phyloP scores from a whole-genome alignment of 208 protist species.

The Trypanosoma mega region DNA sequence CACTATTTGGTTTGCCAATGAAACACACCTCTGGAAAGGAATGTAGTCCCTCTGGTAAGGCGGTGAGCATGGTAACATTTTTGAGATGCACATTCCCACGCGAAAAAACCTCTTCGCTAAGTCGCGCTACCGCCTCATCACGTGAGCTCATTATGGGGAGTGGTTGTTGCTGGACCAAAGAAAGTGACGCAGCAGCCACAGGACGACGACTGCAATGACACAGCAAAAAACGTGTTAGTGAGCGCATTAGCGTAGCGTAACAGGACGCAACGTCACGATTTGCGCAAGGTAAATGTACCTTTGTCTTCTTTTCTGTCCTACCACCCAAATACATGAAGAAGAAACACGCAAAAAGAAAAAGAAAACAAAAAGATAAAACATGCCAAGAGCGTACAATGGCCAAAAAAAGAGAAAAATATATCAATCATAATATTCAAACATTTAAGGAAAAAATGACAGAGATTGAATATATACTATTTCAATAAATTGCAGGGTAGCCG shows the following conservation, averaged over 20 bases:
- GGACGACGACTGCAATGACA: too few relatives aligned
- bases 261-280: neutral
- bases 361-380: slow-evolving; percentile 3
- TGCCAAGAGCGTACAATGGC: neutral
- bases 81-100: slow-evolving; percentile 82
- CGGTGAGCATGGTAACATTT: slow-evolving; percentile 69
- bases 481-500: too few relatives aligned
- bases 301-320: neutral
- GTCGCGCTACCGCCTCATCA: slow-evolving; percentile 33
- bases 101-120: slow-evolving; percentile 83
- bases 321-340: neutral
- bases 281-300: slow-evolving; percentile 12
- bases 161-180: too few relatives aligned
- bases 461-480: too few relatives aligned
- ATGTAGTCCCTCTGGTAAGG: slow-evolving; percentile 83
- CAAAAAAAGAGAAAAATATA: slow-evolving; percentile 1
- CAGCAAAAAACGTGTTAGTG: slow-evolving; percentile 5
- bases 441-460: neutral
- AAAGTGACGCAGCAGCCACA: too few relatives aligned
- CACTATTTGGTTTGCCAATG: slow-evolving; percentile 85
- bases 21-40: slow-evolving; percentile 91
- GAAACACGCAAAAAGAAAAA: slow-evolving; percentile 22
- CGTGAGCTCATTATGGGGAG: slow-evolving; percentile 23
- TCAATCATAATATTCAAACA: neutral
- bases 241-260: neutral